Percentiles rank a stretch among this genome's conserved stretches.
Conservation (phyloP, 1,284 basidiomycete genomes). For the Anthracocystis setariae region DNA sequence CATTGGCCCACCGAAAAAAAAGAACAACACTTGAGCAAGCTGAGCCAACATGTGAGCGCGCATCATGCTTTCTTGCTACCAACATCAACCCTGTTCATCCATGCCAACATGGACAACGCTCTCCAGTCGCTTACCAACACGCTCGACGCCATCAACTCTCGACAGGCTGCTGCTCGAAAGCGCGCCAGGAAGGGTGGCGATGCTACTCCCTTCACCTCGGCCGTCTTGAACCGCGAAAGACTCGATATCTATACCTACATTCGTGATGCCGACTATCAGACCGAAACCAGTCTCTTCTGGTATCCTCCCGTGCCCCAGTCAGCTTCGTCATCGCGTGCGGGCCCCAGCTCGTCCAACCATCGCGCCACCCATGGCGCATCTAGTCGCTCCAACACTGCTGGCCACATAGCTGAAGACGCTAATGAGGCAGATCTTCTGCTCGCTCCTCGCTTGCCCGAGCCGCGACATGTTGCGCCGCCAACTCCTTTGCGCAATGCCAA, state of each 20-base stretch:
- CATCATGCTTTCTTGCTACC: conserved; percentile 8
- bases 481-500: conserved; percentile 36
- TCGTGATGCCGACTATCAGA: conserved; percentile 59
- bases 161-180: conserved; percentile 41
- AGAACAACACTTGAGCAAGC: background rate
- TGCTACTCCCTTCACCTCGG: conserved; percentile 57
- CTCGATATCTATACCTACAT: conserved; percentile 63
- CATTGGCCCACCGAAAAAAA: too few relatives aligned
- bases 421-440: conserved; percentile 35
- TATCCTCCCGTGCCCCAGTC: conserved; percentile 48
- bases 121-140: conserved; percentile 55
- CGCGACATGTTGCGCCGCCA: conserved; percentile 32
- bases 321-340: conserved; percentile 18
- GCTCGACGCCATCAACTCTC: conserved; percentile 55
- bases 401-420: conserved; percentile 16
- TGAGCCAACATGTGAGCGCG: background rate
- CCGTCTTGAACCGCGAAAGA: conserved; percentile 56
- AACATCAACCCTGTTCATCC: background rate
- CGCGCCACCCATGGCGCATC: conserved; percentile 11
- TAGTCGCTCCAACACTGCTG: conserved; percentile 5
- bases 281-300: conserved; percentile 60
- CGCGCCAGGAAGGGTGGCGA: conserved; percentile 35
- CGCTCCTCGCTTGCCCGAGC: conserved; percentile 42
- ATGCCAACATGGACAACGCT: conserved; percentile 56
- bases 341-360: conserved; percentile 19